Percentiles rank a stretch among this genome's conserved stretches.
These are phyloP conservation scores for Lactarius akahatsu DNA, from an alignment of 768 basidiomycete species.

Conservation along the genomic window DNA sequence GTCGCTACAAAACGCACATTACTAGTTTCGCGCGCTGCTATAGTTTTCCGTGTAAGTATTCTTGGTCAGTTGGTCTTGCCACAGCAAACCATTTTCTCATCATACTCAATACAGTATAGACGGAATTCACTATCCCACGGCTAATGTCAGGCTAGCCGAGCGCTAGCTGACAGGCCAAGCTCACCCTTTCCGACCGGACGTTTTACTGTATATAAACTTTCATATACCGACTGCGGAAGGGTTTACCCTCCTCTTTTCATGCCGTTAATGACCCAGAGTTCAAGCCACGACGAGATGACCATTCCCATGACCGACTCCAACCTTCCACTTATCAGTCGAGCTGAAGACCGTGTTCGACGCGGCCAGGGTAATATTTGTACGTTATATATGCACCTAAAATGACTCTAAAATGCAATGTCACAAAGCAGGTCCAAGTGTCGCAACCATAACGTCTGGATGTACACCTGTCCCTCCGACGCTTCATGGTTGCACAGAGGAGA, in stretches of 20 bases:
- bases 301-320: conserved; percentile 5
- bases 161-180: neutral
- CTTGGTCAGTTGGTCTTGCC: neutral
- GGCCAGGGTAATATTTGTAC: neutral
- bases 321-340: neutral
- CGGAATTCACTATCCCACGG: neutral
- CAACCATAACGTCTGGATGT: neutral
- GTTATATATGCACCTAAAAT: neutral
- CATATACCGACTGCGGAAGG: neutral
- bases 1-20: neutral
- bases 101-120: neutral
- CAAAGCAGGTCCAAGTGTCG: neutral
- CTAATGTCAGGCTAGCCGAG: conserved; percentile 1
- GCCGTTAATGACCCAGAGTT: conserved; percentile 15
- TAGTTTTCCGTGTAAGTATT: neutral
- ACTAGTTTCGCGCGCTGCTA: neutral
- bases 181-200: neutral
- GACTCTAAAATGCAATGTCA: neutral
- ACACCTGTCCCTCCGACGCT: neutral
- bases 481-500: neutral
- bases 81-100: neutral
- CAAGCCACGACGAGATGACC: conserved; percentile 12
- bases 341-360: neutral
- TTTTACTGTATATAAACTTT: neutral
- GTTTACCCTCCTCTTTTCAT: neutral